Evolutionary conservation across 495 filamentous ascomycete genomes (phyloP), one percentile per base, ranked within the genome.

Genomic region (Neurospora hispaniola): DNA sequence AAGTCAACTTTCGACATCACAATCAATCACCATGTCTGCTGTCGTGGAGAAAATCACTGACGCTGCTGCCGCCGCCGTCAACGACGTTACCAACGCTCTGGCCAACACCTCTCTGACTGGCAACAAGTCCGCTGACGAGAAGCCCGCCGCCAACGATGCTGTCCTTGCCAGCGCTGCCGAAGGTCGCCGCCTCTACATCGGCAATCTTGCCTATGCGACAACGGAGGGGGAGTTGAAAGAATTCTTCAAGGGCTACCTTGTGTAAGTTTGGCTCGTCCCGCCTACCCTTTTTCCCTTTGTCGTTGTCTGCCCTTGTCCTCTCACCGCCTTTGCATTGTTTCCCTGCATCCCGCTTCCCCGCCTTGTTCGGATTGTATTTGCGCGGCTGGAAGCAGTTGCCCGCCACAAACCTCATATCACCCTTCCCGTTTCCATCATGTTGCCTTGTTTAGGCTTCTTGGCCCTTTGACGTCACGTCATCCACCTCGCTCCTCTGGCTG

Each of bases 161-260:
- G 94, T 95, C 75, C 90, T 94, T 80, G 94, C 94, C 85, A 97
- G 93, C 86, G 96, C 96, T 81, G 94, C 96, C 82, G 96, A 99
- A 86, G 96, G 96, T 81, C 93, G 96, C 88, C 93, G 96, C 86
- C 89, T 99, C 75, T 99, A 99, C 86, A 98, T 98, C 87, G 96
- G 96, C 84, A 99, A 99, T 87, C 93, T 99, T 89, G 96, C 96
- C 72, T 98, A 99, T 83, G 94, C 96, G 89, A 98, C 96, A 88
- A 96, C 94, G 80, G 96, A 98, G 92, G 96, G 93, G 89, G 93
- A 97, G 89, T 92, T 99, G 87, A 97, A 94, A 86, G 93, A 94
- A 72, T 99, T 99, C 89, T 99, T 99, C 90, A 92, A 92, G 86
- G 90, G 88, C 84, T 98, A 94, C 90, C 90, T 93, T 85, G 91